Evolutionary conservation across 2,329 filamentous ascomycete species (phyloP).

Genomic region (Lachnellula suecica): DNA sequence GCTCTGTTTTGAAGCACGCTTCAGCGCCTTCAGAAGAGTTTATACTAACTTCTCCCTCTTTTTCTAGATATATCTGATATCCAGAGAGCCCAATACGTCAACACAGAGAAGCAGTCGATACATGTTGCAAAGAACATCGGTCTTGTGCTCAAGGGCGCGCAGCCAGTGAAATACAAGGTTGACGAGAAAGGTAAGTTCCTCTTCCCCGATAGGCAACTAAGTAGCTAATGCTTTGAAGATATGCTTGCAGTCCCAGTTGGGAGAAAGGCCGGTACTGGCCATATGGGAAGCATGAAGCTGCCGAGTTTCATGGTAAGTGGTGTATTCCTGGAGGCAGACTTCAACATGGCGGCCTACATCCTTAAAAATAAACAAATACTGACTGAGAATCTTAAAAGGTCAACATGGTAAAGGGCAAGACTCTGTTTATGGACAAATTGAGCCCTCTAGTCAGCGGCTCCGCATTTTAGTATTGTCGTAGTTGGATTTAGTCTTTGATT

Average conservation of each 20-base stretch:
- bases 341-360: no score
- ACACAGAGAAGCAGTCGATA: constrained; percentile 19
- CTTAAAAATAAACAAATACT: no score
- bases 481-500: neutral
- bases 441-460: neutral
- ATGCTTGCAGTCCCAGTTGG: constrained; percentile 33
- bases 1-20: neutral
- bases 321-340: no score
- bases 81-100: constrained; percentile 23
- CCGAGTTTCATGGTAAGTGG: constrained; percentile 24
- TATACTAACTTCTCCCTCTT: neutral
- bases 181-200: constrained; percentile 14
- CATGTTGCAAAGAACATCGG: constrained; percentile 28
- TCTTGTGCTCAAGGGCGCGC: constrained; percentile 13
- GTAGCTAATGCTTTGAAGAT: constrained; percentile 6
- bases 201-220: neutral
- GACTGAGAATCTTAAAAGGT: no score
- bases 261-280: constrained; percentile 36
- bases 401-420: constrained; percentile 12
- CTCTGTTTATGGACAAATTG: constrained; percentile 5
- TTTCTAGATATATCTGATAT: constrained; percentile 14
- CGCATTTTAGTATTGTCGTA: neutral
- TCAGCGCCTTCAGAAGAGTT: neutral
- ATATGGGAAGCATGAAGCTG: constrained; percentile 24
- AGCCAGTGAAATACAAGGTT: constrained; percentile 21